Conservation (phyloP, 371 early-diverging fungal species). For the Mycotypha africana region DNA sequence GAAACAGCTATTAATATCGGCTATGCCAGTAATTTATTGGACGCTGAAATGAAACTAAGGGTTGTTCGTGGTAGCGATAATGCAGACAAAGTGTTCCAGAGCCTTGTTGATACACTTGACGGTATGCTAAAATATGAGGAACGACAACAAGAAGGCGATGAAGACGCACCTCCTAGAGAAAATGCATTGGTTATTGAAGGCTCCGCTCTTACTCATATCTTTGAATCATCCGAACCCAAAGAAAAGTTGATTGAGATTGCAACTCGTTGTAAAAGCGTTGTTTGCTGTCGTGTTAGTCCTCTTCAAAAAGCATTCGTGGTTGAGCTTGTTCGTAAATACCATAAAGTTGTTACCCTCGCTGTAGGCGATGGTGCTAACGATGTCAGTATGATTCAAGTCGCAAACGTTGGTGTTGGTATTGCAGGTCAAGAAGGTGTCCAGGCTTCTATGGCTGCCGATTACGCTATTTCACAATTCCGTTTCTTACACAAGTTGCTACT, state of each 20-base stretch:
- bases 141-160: slow-evolving; percentile 1
- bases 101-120: slow-evolving; percentile 31
- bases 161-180: slow-evolving; percentile 5
- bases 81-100: slow-evolving; percentile 32
- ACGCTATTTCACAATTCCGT: slow-evolving; percentile 87
- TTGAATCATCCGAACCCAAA: slow-evolving; percentile 59
- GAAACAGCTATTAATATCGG: slow-evolving; percentile 99
- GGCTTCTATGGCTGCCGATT: slow-evolving; percentile 89
- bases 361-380: slow-evolving; percentile 99
- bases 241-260: slow-evolving; percentile 69
- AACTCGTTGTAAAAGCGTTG: slow-evolving; percentile 79
- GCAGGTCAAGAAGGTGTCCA: slow-evolving; percentile 88
- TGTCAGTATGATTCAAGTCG: slow-evolving; percentile 91
- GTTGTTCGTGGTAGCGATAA: slow-evolving; percentile 52
- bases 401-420: slow-evolving; percentile 92
- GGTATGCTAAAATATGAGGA: not conserved
- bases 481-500: slow-evolving; percentile 76
- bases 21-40: slow-evolving; percentile 80
- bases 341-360: slow-evolving; percentile 75
- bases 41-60: slow-evolving; percentile 68
- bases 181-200: slow-evolving; percentile 92
- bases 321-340: slow-evolving; percentile 77
- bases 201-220: slow-evolving; percentile 69
- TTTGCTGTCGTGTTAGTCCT: slow-evolving; percentile 95
- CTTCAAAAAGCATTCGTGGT: slow-evolving; percentile 97